Evolutionary conservation across 768 basidiomycete genomes (phyloP), one percentile per base, ranked within the genome.

Genomic region (Kwoniella mangroviensis): DNA sequence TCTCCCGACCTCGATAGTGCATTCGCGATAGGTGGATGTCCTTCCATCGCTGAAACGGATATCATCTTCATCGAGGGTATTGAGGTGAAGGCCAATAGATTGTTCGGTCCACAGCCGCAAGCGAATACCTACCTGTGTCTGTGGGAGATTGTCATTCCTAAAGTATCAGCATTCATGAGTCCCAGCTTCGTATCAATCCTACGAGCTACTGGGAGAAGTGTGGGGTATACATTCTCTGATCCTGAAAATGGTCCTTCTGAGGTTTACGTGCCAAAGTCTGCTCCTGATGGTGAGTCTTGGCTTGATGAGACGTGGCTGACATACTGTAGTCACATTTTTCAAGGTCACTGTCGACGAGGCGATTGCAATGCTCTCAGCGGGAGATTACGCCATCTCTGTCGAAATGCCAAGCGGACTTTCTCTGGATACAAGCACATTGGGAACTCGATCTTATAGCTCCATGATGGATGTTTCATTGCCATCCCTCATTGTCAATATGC

Each of bases 111-210:
- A 13, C 88, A 89, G 68, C 96, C 96, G 7, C 87, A 88, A 3
- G 92, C 91, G 0, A 84, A 91, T 1, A 90, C 93, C 1, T 98
- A 98, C 77, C 85, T 96, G 5, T 98, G 95, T 79, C 87, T 97
- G 15, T 98, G 96, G 96, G 93, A 96, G 77, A 87, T 95, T 55
- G 84, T 84, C n/a, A 43, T 94, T 19, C 93, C 93, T 6, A 79
- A 85, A 42, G 78, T 92, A 57, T 89, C 88, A 75, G 86, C 86
- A 0, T 77, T 86, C 26, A 70, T 90, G 21, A 87, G 90, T 1
- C 88, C 89, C 9, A 79, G 83, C 17, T 87, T 92, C 40, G 52
- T 73, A 84, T 84, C 5, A 84, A 85, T 70, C 73, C 74, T 94
- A 13, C 80, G 83, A 10, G 86, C 88, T 5, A 89, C 88, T 22